Conservation (phyloP, 2,329 filamentous ascomycete species). For the Epichloe uncinata region DNA sequence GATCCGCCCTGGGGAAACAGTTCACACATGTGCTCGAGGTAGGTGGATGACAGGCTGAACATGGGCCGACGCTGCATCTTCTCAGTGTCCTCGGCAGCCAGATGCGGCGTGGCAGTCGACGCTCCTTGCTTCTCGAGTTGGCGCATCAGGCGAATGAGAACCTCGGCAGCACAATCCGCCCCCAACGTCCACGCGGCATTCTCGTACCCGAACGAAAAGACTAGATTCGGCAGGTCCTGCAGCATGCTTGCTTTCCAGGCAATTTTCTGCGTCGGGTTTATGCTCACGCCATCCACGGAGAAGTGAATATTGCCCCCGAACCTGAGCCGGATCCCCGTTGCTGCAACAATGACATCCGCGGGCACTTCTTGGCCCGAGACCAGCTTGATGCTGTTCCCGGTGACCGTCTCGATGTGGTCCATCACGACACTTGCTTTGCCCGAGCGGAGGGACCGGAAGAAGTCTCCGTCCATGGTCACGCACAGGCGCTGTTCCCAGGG, state of each 20-base stretch:
- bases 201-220: slow-evolving; percentile 46
- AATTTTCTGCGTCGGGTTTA: slow-evolving; percentile 31
- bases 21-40: slow-evolving; percentile 28
- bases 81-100: slow-evolving; percentile 16
- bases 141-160: not conserved
- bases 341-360: slow-evolving; percentile 51
- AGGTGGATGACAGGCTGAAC: slow-evolving; percentile 35
- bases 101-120: slow-evolving; percentile 29
- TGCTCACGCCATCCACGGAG: slow-evolving; percentile 32
- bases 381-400: slow-evolving; percentile 29
- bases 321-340: slow-evolving; percentile 45
- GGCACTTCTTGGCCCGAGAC: slow-evolving; percentile 29
- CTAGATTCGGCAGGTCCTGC: slow-evolving; percentile 46
- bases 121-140: slow-evolving; percentile 30
- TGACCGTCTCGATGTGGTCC: slow-evolving; percentile 31
- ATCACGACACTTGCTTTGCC: slow-evolving; percentile 30
- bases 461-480: slow-evolving; percentile 33
- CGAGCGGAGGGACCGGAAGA: slow-evolving; percentile 26
- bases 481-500: slow-evolving; percentile 60
- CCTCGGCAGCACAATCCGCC: slow-evolving; percentile 36
- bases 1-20: slow-evolving; percentile 33
- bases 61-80: slow-evolving; percentile 26
- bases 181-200: slow-evolving; percentile 50
- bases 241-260: slow-evolving; percentile 50
- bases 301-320: slow-evolving; percentile 42